These are phyloP conservation scores for Lentinula sp. DNA, from an alignment of 768 basidiomycete species.

Conservation along the genomic window DNA sequence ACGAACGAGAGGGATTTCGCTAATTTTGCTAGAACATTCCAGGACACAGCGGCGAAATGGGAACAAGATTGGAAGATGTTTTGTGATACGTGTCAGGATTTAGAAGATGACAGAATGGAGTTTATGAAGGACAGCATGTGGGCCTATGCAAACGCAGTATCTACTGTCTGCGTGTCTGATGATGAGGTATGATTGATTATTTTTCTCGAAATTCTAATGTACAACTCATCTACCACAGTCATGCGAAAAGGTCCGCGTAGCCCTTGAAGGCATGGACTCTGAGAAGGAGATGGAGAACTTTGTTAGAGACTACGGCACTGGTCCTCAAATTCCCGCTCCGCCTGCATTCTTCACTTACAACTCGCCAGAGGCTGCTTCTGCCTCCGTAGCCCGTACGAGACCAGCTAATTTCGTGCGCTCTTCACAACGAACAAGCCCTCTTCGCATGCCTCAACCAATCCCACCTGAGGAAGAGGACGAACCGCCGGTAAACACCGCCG, in stretches of 20 bases:
- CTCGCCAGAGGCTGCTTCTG: background rate
- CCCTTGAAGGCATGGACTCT: constrained; percentile 64
- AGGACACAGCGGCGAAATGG: constrained; percentile 81
- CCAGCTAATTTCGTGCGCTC: constrained; percentile 4
- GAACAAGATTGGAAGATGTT: constrained; percentile 92
- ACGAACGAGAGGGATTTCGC: constrained; percentile 89
- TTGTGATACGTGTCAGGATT: constrained; percentile 91
- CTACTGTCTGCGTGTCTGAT: constrained; percentile 90
- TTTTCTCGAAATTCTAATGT: background rate
- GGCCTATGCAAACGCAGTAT: constrained; percentile 95
- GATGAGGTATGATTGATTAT: constrained; percentile 66
- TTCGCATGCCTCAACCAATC: background rate
- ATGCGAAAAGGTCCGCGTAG: constrained; percentile 62
- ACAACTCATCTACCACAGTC: constrained; percentile 33
- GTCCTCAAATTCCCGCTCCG: constrained; percentile 56
- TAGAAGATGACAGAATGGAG: constrained; percentile 92
- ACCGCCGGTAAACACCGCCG: constrained; percentile 52
- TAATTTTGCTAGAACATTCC: constrained; percentile 76
- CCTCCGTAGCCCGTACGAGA: background rate
- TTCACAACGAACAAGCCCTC: constrained; percentile 1
- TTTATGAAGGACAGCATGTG: constrained; percentile 95
- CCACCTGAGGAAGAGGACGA: constrained; percentile 36
- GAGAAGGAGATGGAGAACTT: constrained; percentile 63
- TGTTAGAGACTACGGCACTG: constrained; percentile 62
- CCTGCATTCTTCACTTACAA: constrained; percentile 47